Evolutionary conservation across 2,329 filamentous ascomycete genomes (phyloP), one percentile per base, ranked within the genome.

Genomic region (Sphaerulina musiva): DNA sequence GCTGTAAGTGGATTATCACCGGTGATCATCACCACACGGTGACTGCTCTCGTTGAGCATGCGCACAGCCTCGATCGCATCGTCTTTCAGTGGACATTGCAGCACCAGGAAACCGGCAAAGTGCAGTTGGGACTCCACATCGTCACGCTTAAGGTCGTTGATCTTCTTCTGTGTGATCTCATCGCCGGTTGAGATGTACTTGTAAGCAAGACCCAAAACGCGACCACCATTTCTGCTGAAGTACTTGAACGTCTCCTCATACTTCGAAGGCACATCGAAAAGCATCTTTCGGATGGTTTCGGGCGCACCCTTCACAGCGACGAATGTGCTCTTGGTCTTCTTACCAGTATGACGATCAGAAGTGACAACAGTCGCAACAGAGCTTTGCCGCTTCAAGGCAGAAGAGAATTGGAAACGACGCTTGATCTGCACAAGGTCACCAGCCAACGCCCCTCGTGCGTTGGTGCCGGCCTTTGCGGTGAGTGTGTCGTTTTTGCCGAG

Each of bases 161-260:
- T 92, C 67, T 83, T 89, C 69, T 81, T 80, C 62, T 89, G 82
- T 42, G 89, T 86, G 57, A 96, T 79, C 68, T 98, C 93, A 38
- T 82, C 80, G 42, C 95, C 89, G 2, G 80, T 76, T 2, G 89
- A 86, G 11, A 98, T 79, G 68, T 91, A 90, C 76, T 96, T 96
- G 77, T 95, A 97, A 38, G 87, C 93, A 41, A 98, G 81, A 46
- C 92, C 89, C 38, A 98, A 80, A 11, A 98, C 93, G 76, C 93
- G 87, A 42, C 90, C 95, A 63, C 93, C 93, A 64, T 95, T 95
- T 59, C 93, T 84, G 51, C 92, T 97, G 68, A 97, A 98, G 74
- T 95, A 89, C 73, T 97, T 98, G 81, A 84, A 98, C 0, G 93
- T 98, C 74, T 97, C 93, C 70, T 98, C 93, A 67, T 98, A 98